A percentile compares a stretch with the other conserved stretches of the same genome.
Conservation (phyloP, 768 basidiomycete species). For the Filobasidium wieringae region DNA sequence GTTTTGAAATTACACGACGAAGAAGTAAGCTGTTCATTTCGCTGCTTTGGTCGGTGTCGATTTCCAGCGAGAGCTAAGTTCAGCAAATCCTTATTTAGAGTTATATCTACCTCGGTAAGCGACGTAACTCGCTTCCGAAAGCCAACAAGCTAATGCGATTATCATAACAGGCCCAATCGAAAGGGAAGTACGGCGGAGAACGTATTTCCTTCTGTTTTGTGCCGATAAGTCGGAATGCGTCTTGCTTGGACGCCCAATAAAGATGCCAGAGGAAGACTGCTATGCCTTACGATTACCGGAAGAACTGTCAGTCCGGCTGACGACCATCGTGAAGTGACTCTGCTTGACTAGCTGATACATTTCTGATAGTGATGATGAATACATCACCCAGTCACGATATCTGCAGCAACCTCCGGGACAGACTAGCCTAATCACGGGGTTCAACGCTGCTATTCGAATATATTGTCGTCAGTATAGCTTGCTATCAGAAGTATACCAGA, state of each 20-base stretch:
- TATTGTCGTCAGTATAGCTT: constrained; percentile 43
- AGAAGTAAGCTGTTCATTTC: constrained; percentile 16
- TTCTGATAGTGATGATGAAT: constrained; percentile 40
- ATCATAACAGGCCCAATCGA: constrained; percentile 72
- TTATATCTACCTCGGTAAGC: constrained; percentile 7
- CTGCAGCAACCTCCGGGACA: constrained; percentile 76
- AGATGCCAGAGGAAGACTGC: constrained; percentile 79
- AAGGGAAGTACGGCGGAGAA: constrained; percentile 70
- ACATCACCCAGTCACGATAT: constrained; percentile 74
- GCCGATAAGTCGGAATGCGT: constrained; percentile 68
- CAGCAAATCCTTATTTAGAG: background rate
- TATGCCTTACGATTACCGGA: constrained; percentile 32
- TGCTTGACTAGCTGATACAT: background rate
- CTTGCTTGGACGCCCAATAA: constrained; percentile 69
- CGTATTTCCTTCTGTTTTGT: constrained; percentile 82
- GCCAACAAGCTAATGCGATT: constrained; percentile 43
- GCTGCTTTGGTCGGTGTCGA: background rate
- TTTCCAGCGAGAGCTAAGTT: too few species aligned
- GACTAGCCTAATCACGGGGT: constrained; percentile 70
- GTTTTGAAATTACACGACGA: constrained; percentile 19
- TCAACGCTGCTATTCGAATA: constrained; percentile 75
- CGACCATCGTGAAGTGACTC: background rate
- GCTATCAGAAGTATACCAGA: too few species aligned
- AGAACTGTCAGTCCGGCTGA: constrained; percentile 31
- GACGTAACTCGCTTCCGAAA: background rate